These are phyloP conservation scores for Trifolium dubium DNA, from an alignment of 306 rosid genomes.

Conservation along the genomic window DNA sequence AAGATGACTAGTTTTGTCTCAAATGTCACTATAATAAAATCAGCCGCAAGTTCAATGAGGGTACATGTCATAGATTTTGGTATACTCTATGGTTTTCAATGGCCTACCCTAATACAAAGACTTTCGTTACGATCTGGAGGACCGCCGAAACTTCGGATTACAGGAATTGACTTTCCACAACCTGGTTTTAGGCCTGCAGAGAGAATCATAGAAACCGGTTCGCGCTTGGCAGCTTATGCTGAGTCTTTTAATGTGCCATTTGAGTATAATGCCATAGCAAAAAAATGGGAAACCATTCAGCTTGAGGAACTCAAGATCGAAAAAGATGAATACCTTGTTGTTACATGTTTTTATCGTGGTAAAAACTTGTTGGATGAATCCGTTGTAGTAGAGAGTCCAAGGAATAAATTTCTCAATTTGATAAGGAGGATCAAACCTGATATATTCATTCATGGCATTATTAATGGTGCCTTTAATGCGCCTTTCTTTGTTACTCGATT, in stretches of 20 bases:
- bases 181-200: conserved; percentile 98
- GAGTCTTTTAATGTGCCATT: conserved; percentile 73
- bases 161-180: conserved; percentile 94
- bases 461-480: conserved; percentile 88
- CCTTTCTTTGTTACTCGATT: conserved; percentile 96
- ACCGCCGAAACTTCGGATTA: conserved; percentile 83
- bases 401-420: conserved; percentile 68
- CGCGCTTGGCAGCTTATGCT: conserved; percentile 81
- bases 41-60: conserved; percentile 50
- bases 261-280: conserved; percentile 83
- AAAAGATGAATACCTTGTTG: conserved; percentile 69
- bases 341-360: conserved; percentile 74
- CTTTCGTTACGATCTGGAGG: conserved; percentile 63
- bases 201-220: conserved; percentile 86
- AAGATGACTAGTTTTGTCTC: conserved; percentile 71
- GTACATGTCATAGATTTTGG: conserved; percentile 91
- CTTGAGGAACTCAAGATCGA: conserved; percentile 88
- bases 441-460: conserved; percentile 74
- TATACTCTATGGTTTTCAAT: conserved; percentile 92
- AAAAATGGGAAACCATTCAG: conserved; percentile 81
- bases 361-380: conserved; percentile 90
- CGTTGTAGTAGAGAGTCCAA: conserved; percentile 70
- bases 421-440: conserved; percentile 76
- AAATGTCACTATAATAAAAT: conserved; percentile 58
- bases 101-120: conserved; percentile 89